Evolutionary conservation across 371 early-diverging fungal genomes (phyloP), one percentile per base, ranked within the genome.

Genomic region (Syncephalis plumigaleata): DNA sequence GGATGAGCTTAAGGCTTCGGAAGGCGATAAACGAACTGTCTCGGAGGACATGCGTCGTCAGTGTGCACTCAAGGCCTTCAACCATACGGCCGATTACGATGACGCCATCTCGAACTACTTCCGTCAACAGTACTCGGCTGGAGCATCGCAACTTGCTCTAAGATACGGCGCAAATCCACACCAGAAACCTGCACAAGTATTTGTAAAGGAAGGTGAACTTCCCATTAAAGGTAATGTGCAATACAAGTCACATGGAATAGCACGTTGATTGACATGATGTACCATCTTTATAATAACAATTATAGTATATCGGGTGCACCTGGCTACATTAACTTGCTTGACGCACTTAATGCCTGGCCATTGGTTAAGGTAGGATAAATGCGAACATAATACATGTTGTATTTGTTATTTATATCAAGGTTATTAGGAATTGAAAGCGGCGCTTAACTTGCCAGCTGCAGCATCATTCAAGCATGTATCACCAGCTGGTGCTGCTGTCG

Each of bases 391-490:
- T 27, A 27, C n/a, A 15, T 46, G n/a, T 46, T 25, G 15, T 17
- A n/a, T n/a, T 46, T 27, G 13, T n/a, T 46, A 17, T n/a, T 25
- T 13, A 46, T 5, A 11, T 36, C 17, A 4, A 2, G 17, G 20
- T 39, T n/a, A 9, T 7, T 50, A 55, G 52, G 67, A 66, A 48
- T 54, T 89, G 45, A 64, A 70, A 39, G 47, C 60, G 25, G 80
- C 87, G 16, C 60, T 79, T 9, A 70, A 70, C 17, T 60, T 85
- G 44, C 82, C 86, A 24, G 94, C 97, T 21, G 94, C 97, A 50
- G 95, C 97, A 49, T 93, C 92, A 23, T 96, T 96, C 77, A 94
- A 96, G 73, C 97, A 96, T 64, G 94, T 94, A 42, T 89, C 90
- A 17, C 97, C 97, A 31, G 95, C 97, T 45, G 97, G 95, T 61